Conservation (phyloP, 2,329 filamentous ascomycete species). For the Claviceps maximensis region DNA sequence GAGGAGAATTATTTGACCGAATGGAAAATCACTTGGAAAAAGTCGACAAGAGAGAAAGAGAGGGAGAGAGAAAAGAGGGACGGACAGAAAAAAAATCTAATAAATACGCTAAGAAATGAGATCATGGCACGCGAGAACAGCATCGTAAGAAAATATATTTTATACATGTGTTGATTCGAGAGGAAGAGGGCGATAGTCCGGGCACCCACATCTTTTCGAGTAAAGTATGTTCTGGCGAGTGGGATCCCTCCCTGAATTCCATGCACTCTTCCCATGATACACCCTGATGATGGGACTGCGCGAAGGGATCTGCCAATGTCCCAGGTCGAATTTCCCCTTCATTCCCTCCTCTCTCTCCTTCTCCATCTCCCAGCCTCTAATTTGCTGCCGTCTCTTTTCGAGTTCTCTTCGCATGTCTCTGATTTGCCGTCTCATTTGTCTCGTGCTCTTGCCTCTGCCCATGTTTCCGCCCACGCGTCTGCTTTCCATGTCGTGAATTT, state of each 20-base stretch:
- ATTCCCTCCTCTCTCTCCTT: background rate
- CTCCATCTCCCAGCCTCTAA: background rate
- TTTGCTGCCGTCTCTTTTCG: background rate
- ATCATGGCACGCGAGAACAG: background rate
- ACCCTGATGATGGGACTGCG: background rate
- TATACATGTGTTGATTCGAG: background rate
- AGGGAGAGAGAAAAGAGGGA: background rate
- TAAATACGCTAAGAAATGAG: background rate
- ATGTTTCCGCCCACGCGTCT: background rate
- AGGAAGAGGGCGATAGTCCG: background rate
- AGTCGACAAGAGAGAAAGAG: background rate
- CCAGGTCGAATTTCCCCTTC: background rate
- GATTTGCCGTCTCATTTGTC: background rate
- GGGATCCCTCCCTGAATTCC: background rate
- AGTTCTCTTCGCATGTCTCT: background rate
- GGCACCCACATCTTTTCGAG: background rate
- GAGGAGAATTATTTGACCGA: constrained; percentile 30
- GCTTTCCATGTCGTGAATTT: background rate
- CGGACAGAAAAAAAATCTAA: background rate
- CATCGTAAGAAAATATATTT: background rate
- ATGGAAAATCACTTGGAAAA: background rate
- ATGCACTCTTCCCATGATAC: background rate
- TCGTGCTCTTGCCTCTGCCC: background rate
- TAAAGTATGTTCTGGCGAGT: background rate
- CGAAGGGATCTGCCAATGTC: background rate